phyloP scores from a whole-genome alignment of 2,329 filamentous ascomycete species.

The Pseudogymnoascus sp. region DNA sequence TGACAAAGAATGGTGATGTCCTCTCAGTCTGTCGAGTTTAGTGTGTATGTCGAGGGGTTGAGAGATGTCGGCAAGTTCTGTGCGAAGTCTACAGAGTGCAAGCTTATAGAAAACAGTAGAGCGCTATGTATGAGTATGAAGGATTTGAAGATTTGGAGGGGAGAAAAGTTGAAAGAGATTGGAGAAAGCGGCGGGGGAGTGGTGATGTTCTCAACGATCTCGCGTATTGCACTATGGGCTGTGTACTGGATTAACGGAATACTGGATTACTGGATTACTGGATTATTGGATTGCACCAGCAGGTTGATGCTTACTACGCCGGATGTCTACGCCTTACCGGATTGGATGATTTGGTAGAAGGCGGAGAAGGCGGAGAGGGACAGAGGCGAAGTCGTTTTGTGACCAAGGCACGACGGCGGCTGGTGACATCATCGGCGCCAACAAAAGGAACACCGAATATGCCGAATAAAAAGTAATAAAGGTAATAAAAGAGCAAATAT shows the following conservation, averaged over 20 bases:
- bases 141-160: not conserved
- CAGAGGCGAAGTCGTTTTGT: not conserved
- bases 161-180: not conserved
- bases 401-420: not conserved
- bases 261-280: not conserved
- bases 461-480: not conserved
- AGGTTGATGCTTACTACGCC: conserved; percentile 1
- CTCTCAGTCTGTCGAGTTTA: not conserved
- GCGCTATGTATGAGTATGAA: not conserved
- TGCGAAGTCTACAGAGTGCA: not conserved
- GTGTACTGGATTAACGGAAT: not conserved
- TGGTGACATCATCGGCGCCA: not conserved
- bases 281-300: not conserved
- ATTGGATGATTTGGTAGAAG: not conserved
- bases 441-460: not conserved
- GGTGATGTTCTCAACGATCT: conserved; percentile 3
- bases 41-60: not conserved
- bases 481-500: not conserved
- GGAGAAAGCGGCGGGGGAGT: not conserved
- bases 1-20: not conserved
- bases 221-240: not conserved
- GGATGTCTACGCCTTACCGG: not conserved
- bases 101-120: not conserved
- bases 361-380: not conserved
- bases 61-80: not conserved